Conservation (phyloP, 2,329 filamentous ascomycete genomes). For the Zymoseptoria tritici region DNA sequence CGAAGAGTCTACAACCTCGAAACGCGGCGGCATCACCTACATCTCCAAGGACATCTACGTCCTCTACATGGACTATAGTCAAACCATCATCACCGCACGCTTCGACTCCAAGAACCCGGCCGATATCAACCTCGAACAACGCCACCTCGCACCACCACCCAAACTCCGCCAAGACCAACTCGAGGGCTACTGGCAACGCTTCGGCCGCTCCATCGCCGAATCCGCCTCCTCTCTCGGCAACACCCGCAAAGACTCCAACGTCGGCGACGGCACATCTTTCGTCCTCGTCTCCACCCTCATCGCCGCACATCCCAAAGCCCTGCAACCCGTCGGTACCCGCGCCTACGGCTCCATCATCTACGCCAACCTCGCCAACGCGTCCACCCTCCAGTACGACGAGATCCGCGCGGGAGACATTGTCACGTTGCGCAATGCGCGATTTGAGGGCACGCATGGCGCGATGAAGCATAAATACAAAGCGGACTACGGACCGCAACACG, state of each 20-base stretch:
- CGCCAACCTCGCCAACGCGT: slow-evolving; percentile 88
- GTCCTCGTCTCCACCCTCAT: slow-evolving; percentile 74
- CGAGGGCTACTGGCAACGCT: slow-evolving; percentile 73
- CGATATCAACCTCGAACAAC: slow-evolving; percentile 72
- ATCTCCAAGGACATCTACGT: slow-evolving; percentile 77
- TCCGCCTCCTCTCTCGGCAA: slow-evolving; percentile 57
- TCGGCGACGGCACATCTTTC: slow-evolving; percentile 77
- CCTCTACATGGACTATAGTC: slow-evolving; percentile 93
- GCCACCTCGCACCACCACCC: slow-evolving; percentile 75
- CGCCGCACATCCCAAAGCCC: slow-evolving; percentile 54
- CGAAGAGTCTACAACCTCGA: slow-evolving; percentile 65
- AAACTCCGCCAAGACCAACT: slow-evolving; percentile 85
- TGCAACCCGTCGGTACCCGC: slow-evolving; percentile 78
- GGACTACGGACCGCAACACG: slow-evolving; percentile 69
- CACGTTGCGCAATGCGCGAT: slow-evolving; percentile 83
- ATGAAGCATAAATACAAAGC: slow-evolving; percentile 91
- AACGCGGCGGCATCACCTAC: slow-evolving; percentile 61
- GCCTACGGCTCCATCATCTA: slow-evolving; percentile 90
- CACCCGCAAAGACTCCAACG: slow-evolving; percentile 67
- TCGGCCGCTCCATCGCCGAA: slow-evolving; percentile 69
- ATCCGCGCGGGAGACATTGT: slow-evolving; percentile 91
- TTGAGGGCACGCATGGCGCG: slow-evolving; percentile 77
- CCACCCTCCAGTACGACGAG: slow-evolving; percentile 81
- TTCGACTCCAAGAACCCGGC: slow-evolving; percentile 69
- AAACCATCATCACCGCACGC: slow-evolving; percentile 75